Percentiles rank a stretch among this genome's conserved stretches.
phyloP scores from a whole-genome alignment of 176 grass and related monocot genomes.

The Paspalum notatum region DNA sequence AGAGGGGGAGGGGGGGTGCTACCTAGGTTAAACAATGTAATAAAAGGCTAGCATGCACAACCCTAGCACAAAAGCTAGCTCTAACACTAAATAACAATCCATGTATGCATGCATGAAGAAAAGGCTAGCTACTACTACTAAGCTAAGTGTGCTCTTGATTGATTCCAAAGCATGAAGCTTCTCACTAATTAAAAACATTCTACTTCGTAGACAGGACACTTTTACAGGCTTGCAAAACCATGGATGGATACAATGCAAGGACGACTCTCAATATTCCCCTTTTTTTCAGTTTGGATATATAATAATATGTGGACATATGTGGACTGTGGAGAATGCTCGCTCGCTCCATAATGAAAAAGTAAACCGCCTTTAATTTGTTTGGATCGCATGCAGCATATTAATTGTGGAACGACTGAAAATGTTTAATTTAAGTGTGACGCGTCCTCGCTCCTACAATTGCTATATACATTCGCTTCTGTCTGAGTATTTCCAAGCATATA shows the following conservation, averaged over 20 bases:
- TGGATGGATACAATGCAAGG: constrained; percentile 21
- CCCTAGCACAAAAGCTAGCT: constrained; percentile 24
- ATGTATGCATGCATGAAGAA: not conserved
- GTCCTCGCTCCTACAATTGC: no score
- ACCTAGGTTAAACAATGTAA: not conserved
- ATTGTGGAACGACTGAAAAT: no score
- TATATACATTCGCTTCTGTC: no score
- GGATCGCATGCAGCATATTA: no score
- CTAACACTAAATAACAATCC: no score
- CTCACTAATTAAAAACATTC: constrained; percentile 13
- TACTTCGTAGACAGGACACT: constrained; percentile 2
- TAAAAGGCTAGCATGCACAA: constrained; percentile 31
- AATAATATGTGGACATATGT: no score
- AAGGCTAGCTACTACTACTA: not conserved
- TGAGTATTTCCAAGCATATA: no score
- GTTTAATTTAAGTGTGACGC: no score
- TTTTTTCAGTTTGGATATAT: no score
- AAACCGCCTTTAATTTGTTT: no score
- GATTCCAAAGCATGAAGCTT: constrained; percentile 50
- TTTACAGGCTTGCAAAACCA: constrained; percentile 56
- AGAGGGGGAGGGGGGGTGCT: not conserved
- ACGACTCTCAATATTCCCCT: constrained; percentile 45
- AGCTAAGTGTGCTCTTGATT: constrained; percentile 4
- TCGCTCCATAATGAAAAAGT: no score
- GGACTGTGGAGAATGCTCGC: no score